Percentiles rank a stretch among this genome's conserved stretches.
phyloP scores from a whole-genome alignment of 306 rosid genomes.

The Cyamopsis tetragonoloba region DNA sequence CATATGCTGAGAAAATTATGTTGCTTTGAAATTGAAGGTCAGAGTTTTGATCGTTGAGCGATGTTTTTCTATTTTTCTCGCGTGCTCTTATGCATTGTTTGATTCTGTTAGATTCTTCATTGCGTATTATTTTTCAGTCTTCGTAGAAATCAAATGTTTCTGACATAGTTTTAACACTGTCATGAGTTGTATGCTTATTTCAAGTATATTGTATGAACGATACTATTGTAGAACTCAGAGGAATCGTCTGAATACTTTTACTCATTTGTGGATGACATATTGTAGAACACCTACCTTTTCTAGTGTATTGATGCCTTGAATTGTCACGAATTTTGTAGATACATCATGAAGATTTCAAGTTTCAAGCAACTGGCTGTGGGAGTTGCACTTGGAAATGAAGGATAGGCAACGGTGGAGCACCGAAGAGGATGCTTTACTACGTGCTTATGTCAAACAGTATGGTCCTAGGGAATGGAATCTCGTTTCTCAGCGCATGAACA shows the following conservation, averaged over 20 bases:
- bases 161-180: neutral
- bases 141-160: neutral
- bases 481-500: constrained; percentile 83
- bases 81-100: neutral
- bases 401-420: constrained; percentile 82
- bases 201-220: neutral
- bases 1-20: neutral
- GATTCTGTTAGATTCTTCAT: constrained; percentile 4
- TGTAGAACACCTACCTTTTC: neutral
- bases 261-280: neutral
- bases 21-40: constrained; percentile 14
- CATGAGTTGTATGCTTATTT: neutral
- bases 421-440: constrained; percentile 76
- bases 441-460: constrained; percentile 77
- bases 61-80: neutral
- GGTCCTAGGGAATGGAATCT: constrained; percentile 95
- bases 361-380: constrained; percentile 47
- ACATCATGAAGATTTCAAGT: constrained; percentile 66
- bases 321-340: constrained; percentile 32
- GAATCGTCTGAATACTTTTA: neutral
- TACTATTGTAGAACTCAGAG: neutral
- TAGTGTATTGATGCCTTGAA: constrained; percentile 15
- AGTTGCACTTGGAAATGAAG: constrained; percentile 69
- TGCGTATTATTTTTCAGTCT: neutral
- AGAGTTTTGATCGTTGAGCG: neutral